Base-by-base conservation (phyloP, 805 yeast species). In the Sugiyamaella mastotermitis region DNA sequence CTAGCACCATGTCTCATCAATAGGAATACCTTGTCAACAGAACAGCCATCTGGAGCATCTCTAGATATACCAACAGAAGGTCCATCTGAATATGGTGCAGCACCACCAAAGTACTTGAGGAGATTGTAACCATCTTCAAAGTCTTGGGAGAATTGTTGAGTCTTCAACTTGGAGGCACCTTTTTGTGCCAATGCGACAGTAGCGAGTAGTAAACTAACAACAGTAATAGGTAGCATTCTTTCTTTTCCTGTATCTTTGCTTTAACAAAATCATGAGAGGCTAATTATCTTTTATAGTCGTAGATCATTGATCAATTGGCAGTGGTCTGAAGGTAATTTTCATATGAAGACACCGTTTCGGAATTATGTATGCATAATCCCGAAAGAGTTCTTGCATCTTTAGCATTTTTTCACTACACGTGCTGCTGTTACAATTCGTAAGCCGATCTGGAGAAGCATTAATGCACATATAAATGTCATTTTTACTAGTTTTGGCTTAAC, bases 1-100 rank as follows among this genome's bases (percentile, higher is more conserved):
- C 82, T 63, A 51, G 74, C 82, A 10, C 81, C 82, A 45, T 76
- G 83, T 46, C 83, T 66, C 40, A 65, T 60, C 24, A 70, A 48
- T 47, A 70, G 52, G 47, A 71, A 71, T 6, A 74, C 80, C 52
- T 76, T 80, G 43, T 73, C 74, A 31, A 75, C 63, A 0, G 56
- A 48, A 53, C 80, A 74, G 23, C 65, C 65, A 1, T 49, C 55
- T 9, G 83, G 83, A 1, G 71, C 57, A 16, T 71, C 74, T 27
- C 73, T 62, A 32, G 66, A 61, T 32, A 77, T 69, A 11, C 83
- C 82, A 42, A 50, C 66, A 0, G 80, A 78, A 4, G 65, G 61
- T 36, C 69, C 62, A 41, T 67, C 70, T 9, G 67, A 51, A 50
- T 66, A 76, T 6, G 82, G 82, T 0, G 72, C 78, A 25, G 67